Evolutionary conservation across 768 basidiomycete species (phyloP).

Genomic region (Coprinopsis sp.): DNA sequence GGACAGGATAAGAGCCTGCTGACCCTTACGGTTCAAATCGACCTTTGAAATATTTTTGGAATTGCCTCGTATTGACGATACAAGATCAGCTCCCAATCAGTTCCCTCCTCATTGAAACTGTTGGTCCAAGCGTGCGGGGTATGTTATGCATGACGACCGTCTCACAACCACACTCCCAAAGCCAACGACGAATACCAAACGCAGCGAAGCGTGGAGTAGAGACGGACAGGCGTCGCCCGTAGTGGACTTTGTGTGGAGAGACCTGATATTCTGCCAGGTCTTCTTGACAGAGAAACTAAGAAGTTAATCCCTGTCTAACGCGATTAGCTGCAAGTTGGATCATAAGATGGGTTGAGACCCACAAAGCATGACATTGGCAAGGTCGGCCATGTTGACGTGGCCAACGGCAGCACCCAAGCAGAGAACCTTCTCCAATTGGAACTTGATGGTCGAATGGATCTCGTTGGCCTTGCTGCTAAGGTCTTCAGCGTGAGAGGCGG

Average conservation of each 20-base stretch:
- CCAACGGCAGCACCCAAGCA: constrained; percentile 99
- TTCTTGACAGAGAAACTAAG: constrained; percentile 98
- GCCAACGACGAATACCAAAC: constrained; percentile 4
- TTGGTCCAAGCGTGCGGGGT: constrained; percentile 99
- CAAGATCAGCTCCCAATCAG: constrained; percentile 86
- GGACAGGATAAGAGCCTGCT: too few relatives aligned
- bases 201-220: constrained; percentile 63
- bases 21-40: too few relatives aligned
- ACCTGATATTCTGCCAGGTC: constrained; percentile 99
- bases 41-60: too few relatives aligned
- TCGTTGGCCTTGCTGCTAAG: constrained; percentile 85
- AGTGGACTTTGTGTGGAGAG: constrained; percentile 95
- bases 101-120: constrained; percentile 63
- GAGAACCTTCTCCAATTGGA: constrained; percentile 99
- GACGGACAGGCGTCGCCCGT: constrained; percentile 98
- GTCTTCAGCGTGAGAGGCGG: constrained; percentile 90
- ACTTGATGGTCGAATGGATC: constrained; percentile 99
- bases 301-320: constrained; percentile 88
- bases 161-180: constrained; percentile 17
- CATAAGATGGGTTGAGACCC: constrained; percentile 21
- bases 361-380: constrained; percentile 98
- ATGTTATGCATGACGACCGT: constrained; percentile 77
- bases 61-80: not conserved
- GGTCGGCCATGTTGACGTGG: constrained; percentile 93
- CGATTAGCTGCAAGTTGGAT: constrained; percentile 4